These are phyloP conservation scores for Solanum ahanhuiri DNA, from an alignment of 257 asterid species.

Conservation along the genomic window DNA sequence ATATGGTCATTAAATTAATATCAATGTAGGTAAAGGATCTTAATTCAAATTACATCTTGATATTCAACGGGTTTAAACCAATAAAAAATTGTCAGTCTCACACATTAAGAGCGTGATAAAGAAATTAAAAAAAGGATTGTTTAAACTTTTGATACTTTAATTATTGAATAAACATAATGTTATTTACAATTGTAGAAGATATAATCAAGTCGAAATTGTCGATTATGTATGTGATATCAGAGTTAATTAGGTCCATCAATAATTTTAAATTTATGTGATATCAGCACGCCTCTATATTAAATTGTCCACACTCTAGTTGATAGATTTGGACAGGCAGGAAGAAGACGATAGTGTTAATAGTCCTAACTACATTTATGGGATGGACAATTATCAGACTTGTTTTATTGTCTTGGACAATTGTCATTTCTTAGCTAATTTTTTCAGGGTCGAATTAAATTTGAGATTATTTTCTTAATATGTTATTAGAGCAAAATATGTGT, in stretches of 20 bases:
- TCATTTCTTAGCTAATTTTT: neutral
- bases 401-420: neutral
- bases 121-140: neutral
- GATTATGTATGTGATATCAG: neutral
- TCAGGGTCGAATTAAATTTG: neutral
- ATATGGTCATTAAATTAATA: neutral
- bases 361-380: neutral
- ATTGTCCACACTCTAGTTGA: neutral
- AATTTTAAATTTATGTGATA: neutral
- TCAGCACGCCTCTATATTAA: neutral
- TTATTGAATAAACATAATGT: neutral
- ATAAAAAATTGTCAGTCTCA: neutral
- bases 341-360: neutral
- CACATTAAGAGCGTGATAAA: neutral
- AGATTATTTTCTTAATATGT: neutral
- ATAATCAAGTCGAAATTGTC: neutral
- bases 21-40: neutral
- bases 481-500: neutral
- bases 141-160: neutral
- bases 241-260: neutral
- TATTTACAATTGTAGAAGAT: neutral
- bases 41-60: neutral
- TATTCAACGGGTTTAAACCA: neutral
- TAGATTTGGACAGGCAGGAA: too few relatives aligned
- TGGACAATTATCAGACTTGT: too few relatives aligned